A percentile compares a stretch with the other conserved stretches of the same genome.
Conservation (phyloP, 2,329 filamentous ascomycete species). For the Aspergillus bombycis region DNA sequence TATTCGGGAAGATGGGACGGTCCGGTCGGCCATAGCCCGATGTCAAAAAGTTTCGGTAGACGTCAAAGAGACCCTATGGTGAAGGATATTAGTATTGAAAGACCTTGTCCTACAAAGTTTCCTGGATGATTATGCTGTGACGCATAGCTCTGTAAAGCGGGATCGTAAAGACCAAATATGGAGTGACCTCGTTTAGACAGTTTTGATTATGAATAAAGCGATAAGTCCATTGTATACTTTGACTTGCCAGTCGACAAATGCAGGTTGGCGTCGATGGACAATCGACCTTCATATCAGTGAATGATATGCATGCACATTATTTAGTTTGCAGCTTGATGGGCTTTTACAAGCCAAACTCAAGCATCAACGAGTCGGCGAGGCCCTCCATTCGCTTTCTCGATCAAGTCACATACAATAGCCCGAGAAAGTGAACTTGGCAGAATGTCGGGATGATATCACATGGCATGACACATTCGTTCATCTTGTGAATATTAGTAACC, state of each 20-base stretch:
- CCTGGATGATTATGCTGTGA: background rate
- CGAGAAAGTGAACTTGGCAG: background rate
- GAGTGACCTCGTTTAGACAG: background rate
- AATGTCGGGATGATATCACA: background rate
- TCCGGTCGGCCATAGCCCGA: background rate
- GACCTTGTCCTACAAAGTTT: background rate
- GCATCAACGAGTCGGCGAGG: background rate
- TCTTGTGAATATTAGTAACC: background rate
- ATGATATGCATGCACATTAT: background rate
- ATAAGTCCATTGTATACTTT: background rate
- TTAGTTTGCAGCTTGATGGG: background rate
- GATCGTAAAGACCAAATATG: background rate
- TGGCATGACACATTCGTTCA: background rate
- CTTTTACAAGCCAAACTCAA: background rate
- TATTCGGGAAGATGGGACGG: background rate
- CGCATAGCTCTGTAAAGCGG: background rate
- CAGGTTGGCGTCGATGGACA: background rate
- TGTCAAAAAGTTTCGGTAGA: background rate
- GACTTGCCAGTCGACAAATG: background rate
- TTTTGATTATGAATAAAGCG: background rate
- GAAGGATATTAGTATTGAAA: background rate
- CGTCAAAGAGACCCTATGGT: background rate
- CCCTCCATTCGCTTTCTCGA: background rate
- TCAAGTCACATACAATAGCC: background rate
- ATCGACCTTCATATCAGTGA: background rate